Conservation (phyloP, 1,139 yeast genomes). For the Taphrina communis region DNA sequence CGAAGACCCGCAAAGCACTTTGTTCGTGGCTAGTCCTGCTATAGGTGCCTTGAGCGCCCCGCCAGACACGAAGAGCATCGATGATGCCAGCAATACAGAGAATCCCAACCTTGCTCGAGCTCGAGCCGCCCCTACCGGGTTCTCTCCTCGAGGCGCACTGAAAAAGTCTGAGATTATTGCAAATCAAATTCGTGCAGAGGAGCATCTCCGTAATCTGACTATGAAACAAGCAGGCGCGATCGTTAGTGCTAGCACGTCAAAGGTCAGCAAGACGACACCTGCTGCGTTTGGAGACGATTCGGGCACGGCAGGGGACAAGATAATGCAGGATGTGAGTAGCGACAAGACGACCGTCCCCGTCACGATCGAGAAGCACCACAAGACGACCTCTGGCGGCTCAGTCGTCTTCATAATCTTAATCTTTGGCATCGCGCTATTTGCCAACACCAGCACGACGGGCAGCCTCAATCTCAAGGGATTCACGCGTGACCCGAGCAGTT, state of each 20-base stretch:
- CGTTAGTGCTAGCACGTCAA: neutral
- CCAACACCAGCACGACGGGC: slow-evolving; percentile 19
- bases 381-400: slow-evolving; percentile 26
- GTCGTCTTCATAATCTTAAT: slow-evolving; percentile 32
- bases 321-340: too few species aligned
- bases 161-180: slow-evolving; percentile 35
- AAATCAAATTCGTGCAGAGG: slow-evolving; percentile 31
- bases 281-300: neutral
- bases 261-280: neutral
- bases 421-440: slow-evolving; percentile 39
- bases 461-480: slow-evolving; percentile 13
- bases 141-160: slow-evolving; percentile 39
- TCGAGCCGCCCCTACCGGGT: slow-evolving; percentile 37
- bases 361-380: slow-evolving; percentile 14
- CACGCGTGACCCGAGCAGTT: slow-evolving; percentile 6
- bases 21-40: neutral
- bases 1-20: neutral
- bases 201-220: slow-evolving; percentile 29
- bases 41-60: neutral
- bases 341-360: slow-evolving; percentile 1
- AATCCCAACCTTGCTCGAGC: neutral
- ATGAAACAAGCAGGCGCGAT: neutral
- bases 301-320: neutral
- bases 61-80: neutral
- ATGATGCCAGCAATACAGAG: slow-evolving; percentile 5